Evolutionary conservation across 768 basidiomycete species (phyloP).

Genomic region (Termitomyces sp.): DNA sequence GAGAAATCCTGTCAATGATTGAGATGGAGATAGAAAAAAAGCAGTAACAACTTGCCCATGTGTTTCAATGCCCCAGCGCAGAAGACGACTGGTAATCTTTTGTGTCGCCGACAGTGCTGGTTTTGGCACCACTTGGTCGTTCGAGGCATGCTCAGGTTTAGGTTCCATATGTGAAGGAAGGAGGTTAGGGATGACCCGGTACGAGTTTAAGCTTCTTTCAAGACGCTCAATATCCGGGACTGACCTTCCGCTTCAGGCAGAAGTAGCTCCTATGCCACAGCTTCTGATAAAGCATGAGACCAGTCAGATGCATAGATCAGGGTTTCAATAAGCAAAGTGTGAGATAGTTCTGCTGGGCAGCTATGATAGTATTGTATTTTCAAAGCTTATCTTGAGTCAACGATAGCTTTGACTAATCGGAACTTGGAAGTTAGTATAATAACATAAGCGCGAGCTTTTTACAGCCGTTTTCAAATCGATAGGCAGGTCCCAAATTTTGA

Average conservation of each 20-base stretch:
- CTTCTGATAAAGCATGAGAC: not conserved
- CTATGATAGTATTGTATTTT: too few relatives aligned
- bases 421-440: too few relatives aligned
- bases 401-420: too few relatives aligned
- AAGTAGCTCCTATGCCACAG: not conserved
- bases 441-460: too few relatives aligned
- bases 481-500: too few relatives aligned
- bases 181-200: too few relatives aligned
- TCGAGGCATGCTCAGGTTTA: not conserved
- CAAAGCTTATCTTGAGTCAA: too few relatives aligned
- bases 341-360: too few relatives aligned
- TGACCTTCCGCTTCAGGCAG: not conserved
- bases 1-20: constrained; percentile 39
- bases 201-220: not conserved
- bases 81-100: constrained; percentile 16
- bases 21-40: not conserved
- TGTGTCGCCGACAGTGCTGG: not conserved
- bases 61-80: constrained; percentile 27
- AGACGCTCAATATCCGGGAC: not conserved
- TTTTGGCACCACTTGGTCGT: not conserved
- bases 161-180: not conserved
- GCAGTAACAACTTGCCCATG: constrained; percentile 20
- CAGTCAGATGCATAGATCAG: too few relatives aligned
- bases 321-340: too few relatives aligned
- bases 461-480: too few relatives aligned